Percentiles rank a stretch among this genome's conserved stretches.
Evolutionary conservation across 1,284 basidiomycete genomes (phyloP).

Genomic region (Peniophora sp.): DNA sequence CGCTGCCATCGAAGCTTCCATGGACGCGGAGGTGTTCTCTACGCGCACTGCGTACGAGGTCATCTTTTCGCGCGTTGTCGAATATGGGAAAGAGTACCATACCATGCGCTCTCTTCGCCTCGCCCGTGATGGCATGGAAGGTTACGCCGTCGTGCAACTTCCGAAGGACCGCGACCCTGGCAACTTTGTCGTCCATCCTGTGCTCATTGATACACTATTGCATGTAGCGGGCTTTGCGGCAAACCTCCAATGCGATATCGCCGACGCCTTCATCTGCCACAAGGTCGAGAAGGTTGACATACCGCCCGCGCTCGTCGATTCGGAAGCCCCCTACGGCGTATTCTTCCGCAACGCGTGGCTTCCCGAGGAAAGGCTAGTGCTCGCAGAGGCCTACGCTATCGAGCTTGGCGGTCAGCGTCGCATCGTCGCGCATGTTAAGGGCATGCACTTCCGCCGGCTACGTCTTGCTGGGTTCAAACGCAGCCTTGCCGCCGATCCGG

Average conservation of each 20-base stretch:
- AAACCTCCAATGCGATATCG: slow-evolving; percentile 41
- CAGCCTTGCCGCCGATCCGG: slow-evolving; percentile 31
- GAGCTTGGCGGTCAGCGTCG: slow-evolving; percentile 19
- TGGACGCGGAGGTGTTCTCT: slow-evolving; percentile 38
- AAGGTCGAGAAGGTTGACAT: slow-evolving; percentile 41
- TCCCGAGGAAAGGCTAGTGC: slow-evolving; percentile 31
- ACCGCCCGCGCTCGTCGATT: slow-evolving; percentile 31
- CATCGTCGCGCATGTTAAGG: slow-evolving; percentile 48
- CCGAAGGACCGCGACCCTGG: slow-evolving; percentile 25
- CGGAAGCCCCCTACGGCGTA: slow-evolving; percentile 35
- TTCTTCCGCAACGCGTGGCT: slow-evolving; percentile 41
- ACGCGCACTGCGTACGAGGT: slow-evolving; percentile 52
- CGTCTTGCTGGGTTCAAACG: slow-evolving; percentile 38
- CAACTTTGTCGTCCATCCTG: slow-evolving; percentile 36
- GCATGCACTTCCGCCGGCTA: slow-evolving; percentile 49
- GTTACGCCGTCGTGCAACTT: slow-evolving; percentile 39
- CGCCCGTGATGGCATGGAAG: slow-evolving; percentile 39
- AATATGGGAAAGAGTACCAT: slow-evolving; percentile 53
- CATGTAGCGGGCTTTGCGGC: slow-evolving; percentile 64
- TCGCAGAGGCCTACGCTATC: slow-evolving; percentile 45
- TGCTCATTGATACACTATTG: slow-evolving; percentile 53
- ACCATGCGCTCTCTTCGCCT: slow-evolving; percentile 48
- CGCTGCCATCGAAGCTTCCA: slow-evolving; percentile 20
- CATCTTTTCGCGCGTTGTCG: slow-evolving; percentile 60
- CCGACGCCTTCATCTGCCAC: slow-evolving; percentile 57